Evolutionary conservation across 208 protist genomes (phyloP), one percentile per base, ranked within the genome.

Genomic region (Trypanosoma caninum): DNA sequence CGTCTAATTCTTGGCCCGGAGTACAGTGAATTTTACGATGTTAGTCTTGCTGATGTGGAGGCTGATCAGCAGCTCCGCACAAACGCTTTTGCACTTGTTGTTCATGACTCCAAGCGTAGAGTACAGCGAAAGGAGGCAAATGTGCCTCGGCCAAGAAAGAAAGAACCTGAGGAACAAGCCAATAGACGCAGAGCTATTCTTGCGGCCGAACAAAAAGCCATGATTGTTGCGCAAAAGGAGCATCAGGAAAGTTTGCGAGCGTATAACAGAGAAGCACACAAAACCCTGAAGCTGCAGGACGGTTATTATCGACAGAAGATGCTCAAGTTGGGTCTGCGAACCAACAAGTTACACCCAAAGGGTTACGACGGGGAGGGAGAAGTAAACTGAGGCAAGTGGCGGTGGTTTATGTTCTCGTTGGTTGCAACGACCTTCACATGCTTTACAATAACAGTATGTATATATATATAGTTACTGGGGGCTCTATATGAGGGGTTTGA

Each of bases 271-370:
- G 74, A 77, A 11, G 51, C 59, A 4, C 61, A 65, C 18, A 80
- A 80, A 69, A 56, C 68, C 22, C 34, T 80, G 23, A 69, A 59
- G 53, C 74, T 72, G 6, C 69, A 74, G 27, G 83, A 80, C 13
- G 76, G 45, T 14, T 68, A 78, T 16, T 80, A 69, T 14, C 72
- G 91, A 16, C 55, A 76, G 2, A 55, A 78, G 5, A 71, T 89
- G 52, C 69, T 96, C 25, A 76, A 75, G 41, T 81, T 94, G 18
- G 74, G 74, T 62, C 59, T 93, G 52, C 82, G 84, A 46, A 79
- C 47, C 4, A 96, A 94, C 60, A 88, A 91, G 46, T 70, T 96
- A 35, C 90, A 96, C 70, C 74, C 84, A 18, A 96, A 93, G 76
- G 90, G 90, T 18, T 96, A 89, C 68, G 90, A 96, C 75, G 90